A percentile compares a stretch with the other conserved stretches of the same genome.
Evolutionary conservation across 2,329 filamentous ascomycete genomes (phyloP).

Genomic region (Xylariomycetidae sp.): DNA sequence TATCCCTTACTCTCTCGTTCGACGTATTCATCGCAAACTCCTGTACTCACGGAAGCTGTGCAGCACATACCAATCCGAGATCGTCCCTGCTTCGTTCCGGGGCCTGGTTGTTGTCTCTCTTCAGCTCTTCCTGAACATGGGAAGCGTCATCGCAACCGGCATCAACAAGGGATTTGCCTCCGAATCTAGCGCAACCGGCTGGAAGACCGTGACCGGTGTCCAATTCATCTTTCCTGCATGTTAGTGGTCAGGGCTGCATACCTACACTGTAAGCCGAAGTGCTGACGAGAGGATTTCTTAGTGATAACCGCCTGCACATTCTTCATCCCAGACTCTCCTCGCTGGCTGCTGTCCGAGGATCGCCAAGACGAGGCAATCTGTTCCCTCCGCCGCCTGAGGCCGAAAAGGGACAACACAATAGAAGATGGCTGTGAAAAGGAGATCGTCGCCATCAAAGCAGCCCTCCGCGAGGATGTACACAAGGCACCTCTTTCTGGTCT

Average conservation of each 20-base stretch:
- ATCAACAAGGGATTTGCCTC: background rate
- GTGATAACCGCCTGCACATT: background rate
- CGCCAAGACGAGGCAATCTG: constrained; percentile 1
- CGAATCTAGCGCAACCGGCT: background rate
- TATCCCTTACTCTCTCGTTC: background rate
- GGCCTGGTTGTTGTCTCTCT: constrained; percentile 1
- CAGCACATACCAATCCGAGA: constrained; percentile 1
- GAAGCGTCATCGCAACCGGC: background rate
- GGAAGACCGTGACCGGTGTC: background rate
- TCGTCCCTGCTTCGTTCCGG: background rate
- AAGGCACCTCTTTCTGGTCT: background rate
- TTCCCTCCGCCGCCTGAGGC: background rate
- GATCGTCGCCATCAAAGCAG: background rate
- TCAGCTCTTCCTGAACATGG: background rate
- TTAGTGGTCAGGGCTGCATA: background rate
- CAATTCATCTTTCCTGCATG: background rate
- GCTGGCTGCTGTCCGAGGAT: constrained; percentile 1
- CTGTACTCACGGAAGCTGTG: background rate
- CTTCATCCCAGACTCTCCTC: constrained; percentile 1
- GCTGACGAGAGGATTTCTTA: background rate
- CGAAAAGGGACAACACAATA: background rate
- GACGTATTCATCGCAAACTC: background rate
- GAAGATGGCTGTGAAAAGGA: background rate
- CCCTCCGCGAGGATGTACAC: background rate
- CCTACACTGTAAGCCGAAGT: too few relatives aligned